Conservation (phyloP, 345 rosid genomes). For the Acer negundo region DNA sequence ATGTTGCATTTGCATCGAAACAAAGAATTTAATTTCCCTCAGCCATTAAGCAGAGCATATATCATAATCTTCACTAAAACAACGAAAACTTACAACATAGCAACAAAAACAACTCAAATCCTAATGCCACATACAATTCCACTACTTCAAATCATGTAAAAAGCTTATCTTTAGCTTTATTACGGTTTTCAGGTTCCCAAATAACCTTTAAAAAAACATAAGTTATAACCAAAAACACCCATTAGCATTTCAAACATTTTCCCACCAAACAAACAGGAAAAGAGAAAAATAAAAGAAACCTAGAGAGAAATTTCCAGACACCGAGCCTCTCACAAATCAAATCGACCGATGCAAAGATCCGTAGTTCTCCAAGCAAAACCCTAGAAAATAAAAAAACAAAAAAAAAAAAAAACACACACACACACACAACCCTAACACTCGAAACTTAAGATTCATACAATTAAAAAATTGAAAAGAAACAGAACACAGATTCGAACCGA, state of each 20-base stretch:
- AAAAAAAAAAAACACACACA: neutral
- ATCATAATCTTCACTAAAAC: neutral
- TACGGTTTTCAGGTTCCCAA: neutral
- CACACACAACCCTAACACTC: conserved; percentile 1
- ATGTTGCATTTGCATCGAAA: neutral
- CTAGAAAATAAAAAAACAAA: conserved; percentile 14
- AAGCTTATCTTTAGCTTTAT: neutral
- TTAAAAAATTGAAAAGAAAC: neutral
- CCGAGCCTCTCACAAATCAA: conserved; percentile 16
- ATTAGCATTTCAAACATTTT: conserved; percentile 18
- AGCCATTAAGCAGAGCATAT: neutral
- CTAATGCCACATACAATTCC: neutral
- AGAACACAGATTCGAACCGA: conserved; percentile 12
- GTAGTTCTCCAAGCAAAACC: conserved; percentile 13
- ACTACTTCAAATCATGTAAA: neutral
- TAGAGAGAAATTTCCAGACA: conserved; percentile 3
- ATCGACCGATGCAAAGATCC: conserved; percentile 27
- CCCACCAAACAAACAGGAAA: conserved; percentile 16
- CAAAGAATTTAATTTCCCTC: neutral
- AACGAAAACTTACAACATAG: neutral
- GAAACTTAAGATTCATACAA: conserved; percentile 5
- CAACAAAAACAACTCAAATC: conserved; percentile 1
- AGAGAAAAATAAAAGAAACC: conserved; percentile 8
- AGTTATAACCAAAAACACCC: neutral
- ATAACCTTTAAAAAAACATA: neutral